Percentiles rank a stretch among this genome's conserved stretches.
phyloP scores from a whole-genome alignment of 2,329 filamentous ascomycete genomes.

The Harringtonia lauricola region DNA sequence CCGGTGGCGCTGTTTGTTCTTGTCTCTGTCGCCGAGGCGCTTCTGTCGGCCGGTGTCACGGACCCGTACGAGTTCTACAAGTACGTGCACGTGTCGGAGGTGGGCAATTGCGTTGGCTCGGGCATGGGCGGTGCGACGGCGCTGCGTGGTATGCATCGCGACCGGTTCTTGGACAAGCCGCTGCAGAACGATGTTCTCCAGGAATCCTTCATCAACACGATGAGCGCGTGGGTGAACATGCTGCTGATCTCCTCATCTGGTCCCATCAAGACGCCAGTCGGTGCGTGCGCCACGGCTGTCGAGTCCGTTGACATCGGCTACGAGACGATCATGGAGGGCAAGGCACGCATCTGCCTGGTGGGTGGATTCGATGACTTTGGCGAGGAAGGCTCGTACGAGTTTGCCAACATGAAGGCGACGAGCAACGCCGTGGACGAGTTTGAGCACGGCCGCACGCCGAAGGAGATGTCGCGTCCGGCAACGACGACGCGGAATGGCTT shows the following conservation, averaged over 20 bases:
- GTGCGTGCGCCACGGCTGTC: constrained; percentile 92
- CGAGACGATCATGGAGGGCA: constrained; percentile 96
- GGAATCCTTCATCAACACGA: constrained; percentile 99
- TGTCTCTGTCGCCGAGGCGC: constrained; percentile 83
- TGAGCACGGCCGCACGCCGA: constrained; percentile 84
- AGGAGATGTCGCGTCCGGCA: constrained; percentile 95
- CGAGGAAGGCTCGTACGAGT: constrained; percentile 98
- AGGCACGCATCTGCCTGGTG: constrained; percentile 93
- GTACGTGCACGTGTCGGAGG: constrained; percentile 95
- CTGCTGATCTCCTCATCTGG: constrained; percentile 91
- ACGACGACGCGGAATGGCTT: constrained; percentile 96
- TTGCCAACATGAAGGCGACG: constrained; percentile 99
- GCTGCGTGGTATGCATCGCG: constrained; percentile 95
- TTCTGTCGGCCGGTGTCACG: constrained; percentile 88
- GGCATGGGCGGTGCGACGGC: constrained; percentile 94
- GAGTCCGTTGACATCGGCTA: constrained; percentile 97
- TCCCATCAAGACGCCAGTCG: constrained; percentile 96
- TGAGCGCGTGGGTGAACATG: constrained; percentile 99
- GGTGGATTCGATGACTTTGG: constrained; percentile 99
- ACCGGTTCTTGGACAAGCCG: constrained; percentile 91
- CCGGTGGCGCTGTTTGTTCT: constrained; percentile 92
- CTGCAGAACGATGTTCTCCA: constrained; percentile 98
- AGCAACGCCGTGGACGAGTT: constrained; percentile 97
- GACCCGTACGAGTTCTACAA: constrained; percentile 99
- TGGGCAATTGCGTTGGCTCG: constrained; percentile 96